Evolutionary conservation across 495 filamentous ascomycete species (phyloP).

Genomic region (Usnea hakonensis): DNA sequence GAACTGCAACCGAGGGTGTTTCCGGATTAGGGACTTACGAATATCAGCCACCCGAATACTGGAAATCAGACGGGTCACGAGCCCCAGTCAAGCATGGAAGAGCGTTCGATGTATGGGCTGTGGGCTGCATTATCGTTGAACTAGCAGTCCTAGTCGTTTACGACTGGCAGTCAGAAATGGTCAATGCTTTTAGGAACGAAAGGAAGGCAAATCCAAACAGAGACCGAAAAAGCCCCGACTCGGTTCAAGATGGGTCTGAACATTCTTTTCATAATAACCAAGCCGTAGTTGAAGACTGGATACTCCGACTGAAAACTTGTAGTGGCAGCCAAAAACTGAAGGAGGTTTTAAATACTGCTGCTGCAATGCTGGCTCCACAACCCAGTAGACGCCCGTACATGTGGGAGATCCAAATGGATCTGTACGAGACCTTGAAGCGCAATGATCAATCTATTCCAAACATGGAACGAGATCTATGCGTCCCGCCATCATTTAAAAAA

Average conservation of each 20-base stretch:
- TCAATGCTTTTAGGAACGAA: slow-evolving; percentile 8
- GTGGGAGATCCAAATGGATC: slow-evolving; percentile 19
- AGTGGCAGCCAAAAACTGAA: slow-evolving; percentile 9
- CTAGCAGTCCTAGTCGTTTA: slow-evolving; percentile 12
- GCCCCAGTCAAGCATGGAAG: slow-evolving; percentile 13
- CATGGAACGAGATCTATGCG: slow-evolving; percentile 16
- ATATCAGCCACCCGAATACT: slow-evolving; percentile 19
- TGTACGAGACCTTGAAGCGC: slow-evolving; percentile 17
- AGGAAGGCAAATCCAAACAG: slow-evolving; percentile 9
- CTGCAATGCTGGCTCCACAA: slow-evolving; percentile 12
- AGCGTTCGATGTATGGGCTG: slow-evolving; percentile 18
- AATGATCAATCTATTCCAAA: slow-evolving; percentile 13
- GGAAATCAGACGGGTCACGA: slow-evolving; percentile 16
- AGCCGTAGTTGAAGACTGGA: slow-evolving; percentile 10
- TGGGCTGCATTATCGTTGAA: slow-evolving; percentile 19
- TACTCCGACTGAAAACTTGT: slow-evolving; percentile 13
- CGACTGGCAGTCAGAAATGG: slow-evolving; percentile 13
- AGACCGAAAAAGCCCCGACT: slow-evolving; percentile 12
- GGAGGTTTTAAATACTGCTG: slow-evolving; percentile 12
- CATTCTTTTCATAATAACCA: slow-evolving; percentile 17
- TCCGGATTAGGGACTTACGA: slow-evolving; percentile 19
- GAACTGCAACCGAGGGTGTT: slow-evolving; percentile 11
- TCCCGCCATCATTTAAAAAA: slow-evolving; percentile 9
- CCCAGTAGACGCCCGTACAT: slow-evolving; percentile 14
- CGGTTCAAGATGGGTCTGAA: slow-evolving; percentile 4